Percentiles rank a stretch among this genome's conserved stretches.
These are phyloP conservation scores for Malus asiatica DNA, from an alignment of 306 rosid genomes.

Conservation along the genomic window DNA sequence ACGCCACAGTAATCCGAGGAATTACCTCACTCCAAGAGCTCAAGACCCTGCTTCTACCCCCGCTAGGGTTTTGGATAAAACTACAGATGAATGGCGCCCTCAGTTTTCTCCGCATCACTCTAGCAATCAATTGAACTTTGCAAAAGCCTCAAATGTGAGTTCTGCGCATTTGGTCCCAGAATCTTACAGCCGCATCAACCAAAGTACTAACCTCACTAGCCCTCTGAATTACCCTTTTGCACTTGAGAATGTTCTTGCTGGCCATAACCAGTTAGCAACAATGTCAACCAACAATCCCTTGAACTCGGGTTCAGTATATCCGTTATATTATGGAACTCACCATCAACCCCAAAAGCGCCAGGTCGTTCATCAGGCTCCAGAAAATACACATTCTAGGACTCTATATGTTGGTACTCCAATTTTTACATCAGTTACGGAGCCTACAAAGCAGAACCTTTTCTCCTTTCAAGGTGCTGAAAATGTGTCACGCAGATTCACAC, in stretches of 20 bases:
- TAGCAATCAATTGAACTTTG: slow-evolving; percentile 38
- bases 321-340: slow-evolving; percentile 59
- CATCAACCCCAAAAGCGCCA: slow-evolving; percentile 38
- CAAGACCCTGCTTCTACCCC: slow-evolving; percentile 50
- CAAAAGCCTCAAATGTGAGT: slow-evolving; percentile 29
- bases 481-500: slow-evolving; percentile 20
- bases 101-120: slow-evolving; percentile 30
- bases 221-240: slow-evolving; percentile 41
- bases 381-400: slow-evolving; percentile 30
- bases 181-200: slow-evolving; percentile 33
- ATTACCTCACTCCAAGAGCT: slow-evolving; percentile 64
- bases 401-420: slow-evolving; percentile 74
- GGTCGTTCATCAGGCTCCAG: slow-evolving; percentile 25
- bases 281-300: slow-evolving; percentile 35
- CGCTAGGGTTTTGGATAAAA: slow-evolving; percentile 29
- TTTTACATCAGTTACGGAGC: slow-evolving; percentile 38
- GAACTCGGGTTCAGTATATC: slow-evolving; percentile 75
- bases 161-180: slow-evolving; percentile 40
- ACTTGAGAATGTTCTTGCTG: slow-evolving; percentile 32
- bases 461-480: slow-evolving; percentile 34
- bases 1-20: slow-evolving; percentile 79
- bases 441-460: slow-evolving; percentile 41
- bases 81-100: slow-evolving; percentile 37
- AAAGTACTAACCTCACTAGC: slow-evolving; percentile 27
- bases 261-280: slow-evolving; percentile 38